These are phyloP conservation scores for Penicillium sp. DNA, from an alignment of 2,329 filamentous ascomycete species.

Conservation along the genomic window DNA sequence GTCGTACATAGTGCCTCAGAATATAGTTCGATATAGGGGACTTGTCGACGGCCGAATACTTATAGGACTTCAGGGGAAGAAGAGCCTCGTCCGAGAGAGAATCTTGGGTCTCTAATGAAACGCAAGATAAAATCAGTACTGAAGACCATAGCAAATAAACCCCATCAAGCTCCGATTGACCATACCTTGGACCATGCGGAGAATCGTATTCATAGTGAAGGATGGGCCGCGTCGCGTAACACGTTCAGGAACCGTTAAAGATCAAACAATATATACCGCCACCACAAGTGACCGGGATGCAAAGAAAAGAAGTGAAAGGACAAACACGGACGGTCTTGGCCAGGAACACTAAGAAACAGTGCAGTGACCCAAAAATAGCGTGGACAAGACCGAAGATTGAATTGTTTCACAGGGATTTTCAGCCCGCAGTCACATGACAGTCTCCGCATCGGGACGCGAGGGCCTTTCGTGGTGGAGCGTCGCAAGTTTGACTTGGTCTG, in stretches of 20 bases:
- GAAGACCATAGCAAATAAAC: not conserved
- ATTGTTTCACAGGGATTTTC: conserved; percentile 20
- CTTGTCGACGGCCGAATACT: conserved; percentile 96
- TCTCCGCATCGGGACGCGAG: conserved; percentile 26
- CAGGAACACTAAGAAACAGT: conserved; percentile 1
- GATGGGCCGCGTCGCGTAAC: conserved; percentile 15
- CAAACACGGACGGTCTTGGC: not conserved
- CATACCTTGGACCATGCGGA: conserved; percentile 38
- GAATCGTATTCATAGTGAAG: conserved; percentile 31
- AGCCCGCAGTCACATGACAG: conserved; percentile 18
- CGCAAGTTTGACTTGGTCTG: conserved; percentile 1
- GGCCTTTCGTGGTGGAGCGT: conserved; percentile 1
- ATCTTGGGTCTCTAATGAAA: conserved; percentile 44
- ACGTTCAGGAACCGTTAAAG: conserved; percentile 4
- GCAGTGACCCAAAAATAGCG: conserved; percentile 6
- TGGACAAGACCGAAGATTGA: not conserved
- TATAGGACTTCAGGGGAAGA: conserved; percentile 88
- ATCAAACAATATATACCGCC: conserved; percentile 5
- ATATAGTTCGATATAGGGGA: conserved; percentile 92
- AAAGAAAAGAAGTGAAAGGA: not conserved
- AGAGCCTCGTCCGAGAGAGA: conserved; percentile 85
- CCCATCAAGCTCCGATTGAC: conserved; percentile 3
- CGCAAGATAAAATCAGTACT: not conserved
- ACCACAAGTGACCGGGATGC: conserved; percentile 3
- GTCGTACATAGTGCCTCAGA: conserved; percentile 81